A percentile compares a stretch with the other conserved stretches of the same genome.
phyloP scores from a whole-genome alignment of 2,329 filamentous ascomycete species.

The Elsinoe fawcettii region DNA sequence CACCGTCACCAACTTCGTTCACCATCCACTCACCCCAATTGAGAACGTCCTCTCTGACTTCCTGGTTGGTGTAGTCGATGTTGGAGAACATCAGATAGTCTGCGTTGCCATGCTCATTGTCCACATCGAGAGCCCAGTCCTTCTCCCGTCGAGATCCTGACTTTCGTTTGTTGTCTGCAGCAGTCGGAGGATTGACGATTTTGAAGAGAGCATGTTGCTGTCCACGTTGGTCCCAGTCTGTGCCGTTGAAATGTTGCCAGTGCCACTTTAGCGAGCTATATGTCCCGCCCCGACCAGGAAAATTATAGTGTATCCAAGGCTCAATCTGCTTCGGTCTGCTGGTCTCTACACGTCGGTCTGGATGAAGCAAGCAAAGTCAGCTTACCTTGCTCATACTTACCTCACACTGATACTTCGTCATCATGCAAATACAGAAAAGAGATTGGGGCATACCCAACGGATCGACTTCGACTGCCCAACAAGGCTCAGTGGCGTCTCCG shows the following conservation, averaged over 20 bases:
- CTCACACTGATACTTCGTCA: not conserved
- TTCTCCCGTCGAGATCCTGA: constrained; percentile 41
- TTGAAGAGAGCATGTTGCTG: constrained; percentile 57
- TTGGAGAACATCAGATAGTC: constrained; percentile 68
- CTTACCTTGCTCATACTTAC: constrained; percentile 3
- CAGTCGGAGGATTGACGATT: constrained; percentile 41
- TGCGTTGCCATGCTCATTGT: constrained; percentile 56
- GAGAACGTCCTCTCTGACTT: constrained; percentile 57
- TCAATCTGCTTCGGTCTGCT: constrained; percentile 54
- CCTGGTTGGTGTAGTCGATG: constrained; percentile 56
- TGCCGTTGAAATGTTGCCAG: constrained; percentile 60
- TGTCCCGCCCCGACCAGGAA: constrained; percentile 51
- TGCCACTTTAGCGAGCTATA: constrained; percentile 58
- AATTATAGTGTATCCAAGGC: constrained; percentile 61
- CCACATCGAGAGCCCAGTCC: constrained; percentile 55
- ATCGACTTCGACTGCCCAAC: constrained; percentile 57
- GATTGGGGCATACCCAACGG: constrained; percentile 23
- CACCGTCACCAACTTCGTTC: constrained; percentile 42
- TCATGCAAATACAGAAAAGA: not conserved
- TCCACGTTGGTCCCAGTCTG: constrained; percentile 55
- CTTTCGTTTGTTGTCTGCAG: constrained; percentile 9
- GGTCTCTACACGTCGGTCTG: constrained; percentile 49
- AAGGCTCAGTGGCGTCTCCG: constrained; percentile 58
- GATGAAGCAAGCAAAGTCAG: constrained; percentile 22
- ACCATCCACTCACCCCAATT: constrained; percentile 63